Evolutionary conservation across 164 flowering plant species (phyloP), one percentile per base, ranked within the genome.

Genomic region (Vitis rupestris): DNA sequence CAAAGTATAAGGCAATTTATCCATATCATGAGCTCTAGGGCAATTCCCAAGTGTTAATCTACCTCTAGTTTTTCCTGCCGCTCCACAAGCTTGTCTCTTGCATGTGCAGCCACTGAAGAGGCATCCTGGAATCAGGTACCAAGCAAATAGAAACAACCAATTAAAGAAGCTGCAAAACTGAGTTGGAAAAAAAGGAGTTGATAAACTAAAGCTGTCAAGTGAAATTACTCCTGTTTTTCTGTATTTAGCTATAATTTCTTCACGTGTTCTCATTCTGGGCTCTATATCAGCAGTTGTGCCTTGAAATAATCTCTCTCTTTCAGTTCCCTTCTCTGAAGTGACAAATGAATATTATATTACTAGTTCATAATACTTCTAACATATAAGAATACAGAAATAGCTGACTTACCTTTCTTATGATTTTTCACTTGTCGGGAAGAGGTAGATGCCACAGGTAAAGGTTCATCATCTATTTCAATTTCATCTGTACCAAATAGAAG

Each of bases 41-140:
- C 44, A 37, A 37, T 37, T 37, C 44, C 44, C 44, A 37, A 37
- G 44, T 37, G 44, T 37, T 37, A 37, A 63, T 14, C 61, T 79
- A 94, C 97, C 96, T 94, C 94, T 61, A 94, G 87, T 70, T 89
- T 94, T 72, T 90, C 94, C 80, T 85, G 89, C 71, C 98, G 90
- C 73, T 94, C 78, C 16, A 79, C 58, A 59, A 94, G 92, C 85
- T 83, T 94, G 78, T 88, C 79, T 82, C 84, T 90, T 76, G 97
- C 96, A 61, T 86, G 75, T 60, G 88, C 79, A 64, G 98, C 98
- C 12, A 70, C 90, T 7, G 90, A 80, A 55, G 97, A 76, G 49
- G 86, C 93, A 83, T 91, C 97, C 98, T 94, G 87, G 54, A 78
- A 70, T 68, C 30, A 59, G 16, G 52, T 58, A 50, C 64, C 59